Percentiles rank a stretch among this genome's conserved stretches.
Evolutionary conservation across 768 basidiomycete species (phyloP).

Genomic region (Cystobasidium onofrii): DNA sequence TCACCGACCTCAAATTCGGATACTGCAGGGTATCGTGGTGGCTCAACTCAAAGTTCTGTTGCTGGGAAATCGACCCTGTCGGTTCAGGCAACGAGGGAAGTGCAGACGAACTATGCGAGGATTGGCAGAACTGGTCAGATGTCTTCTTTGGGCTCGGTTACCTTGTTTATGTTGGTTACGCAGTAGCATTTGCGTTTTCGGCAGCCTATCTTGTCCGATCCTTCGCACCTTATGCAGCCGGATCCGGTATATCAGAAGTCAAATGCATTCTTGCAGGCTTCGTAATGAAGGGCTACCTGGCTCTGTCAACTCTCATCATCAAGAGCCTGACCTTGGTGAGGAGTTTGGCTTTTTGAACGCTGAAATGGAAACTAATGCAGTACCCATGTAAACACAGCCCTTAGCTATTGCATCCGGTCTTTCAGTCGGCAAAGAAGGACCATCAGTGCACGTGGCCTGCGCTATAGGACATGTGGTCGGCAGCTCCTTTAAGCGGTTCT

Average conservation of each 20-base stretch:
- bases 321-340: constrained; percentile 87
- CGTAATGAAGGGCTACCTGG: constrained; percentile 89
- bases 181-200: constrained; percentile 63
- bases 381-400: constrained; percentile 56
- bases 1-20: constrained; percentile 94
- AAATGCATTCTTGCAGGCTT: constrained; percentile 97
- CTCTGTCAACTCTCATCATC: constrained; percentile 79
- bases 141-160: constrained; percentile 60
- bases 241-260: constrained; percentile 97
- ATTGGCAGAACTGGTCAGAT: constrained; percentile 85
- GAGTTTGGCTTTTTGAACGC: constrained; percentile 28
- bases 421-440: constrained; percentile 96
- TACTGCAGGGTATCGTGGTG: constrained; percentile 97
- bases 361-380: constrained; percentile 29
- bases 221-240: constrained; percentile 89
- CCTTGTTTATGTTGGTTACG: constrained; percentile 78
- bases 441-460: constrained; percentile 94
- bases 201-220: constrained; percentile 81
- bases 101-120: constrained; percentile 64
- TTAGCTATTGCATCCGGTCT: constrained; percentile 93
- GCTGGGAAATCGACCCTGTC: constrained; percentile 76
- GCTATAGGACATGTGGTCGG: constrained; percentile 88
- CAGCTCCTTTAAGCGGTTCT: constrained; percentile 68
- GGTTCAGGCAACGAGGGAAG: constrained; percentile 49
- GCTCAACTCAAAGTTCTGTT: constrained; percentile 96